phyloP scores from a whole-genome alignment of 768 basidiomycete species.

The Paxillus involutus region DNA sequence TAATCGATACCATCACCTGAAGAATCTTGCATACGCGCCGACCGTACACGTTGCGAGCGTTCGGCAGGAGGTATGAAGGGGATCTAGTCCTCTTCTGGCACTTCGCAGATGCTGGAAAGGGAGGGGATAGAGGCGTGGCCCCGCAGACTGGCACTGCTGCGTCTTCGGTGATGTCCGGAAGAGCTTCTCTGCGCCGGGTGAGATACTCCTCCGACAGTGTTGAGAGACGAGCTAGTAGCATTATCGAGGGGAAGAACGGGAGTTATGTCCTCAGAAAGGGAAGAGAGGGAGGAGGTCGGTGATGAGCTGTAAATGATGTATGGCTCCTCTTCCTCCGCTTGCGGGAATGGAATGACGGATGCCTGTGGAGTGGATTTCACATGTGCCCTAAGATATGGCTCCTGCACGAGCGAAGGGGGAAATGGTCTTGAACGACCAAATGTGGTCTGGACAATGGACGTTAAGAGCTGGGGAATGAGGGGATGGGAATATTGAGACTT shows the following conservation, averaged over 20 bases:
- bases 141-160: conserved; percentile 31
- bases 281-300: conserved; percentile 31
- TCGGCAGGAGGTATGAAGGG: background rate
- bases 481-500: background rate
- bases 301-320: conserved; percentile 35
- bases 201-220: conserved; percentile 1
- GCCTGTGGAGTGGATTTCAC: conserved; percentile 1
- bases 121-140: conserved; percentile 31
- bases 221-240: conserved; percentile 8
- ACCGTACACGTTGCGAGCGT: background rate
- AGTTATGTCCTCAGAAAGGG: conserved; percentile 29
- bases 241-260: conserved; percentile 23
- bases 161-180: conserved; percentile 27
- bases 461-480: background rate
- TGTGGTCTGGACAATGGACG: conserved; percentile 8
- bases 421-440: conserved; percentile 17
- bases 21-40: too few relatives aligned
- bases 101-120: conserved; percentile 31
- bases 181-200: conserved; percentile 15
- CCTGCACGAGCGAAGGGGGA: conserved; percentile 7
- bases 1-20: background rate
- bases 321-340: conserved; percentile 30
- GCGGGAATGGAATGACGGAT: conserved; percentile 25
- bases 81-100: conserved; percentile 31
- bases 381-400: background rate